Base-by-base conservation (phyloP, 148 eudicot genomes). In the Limonium bicolor region DNA sequence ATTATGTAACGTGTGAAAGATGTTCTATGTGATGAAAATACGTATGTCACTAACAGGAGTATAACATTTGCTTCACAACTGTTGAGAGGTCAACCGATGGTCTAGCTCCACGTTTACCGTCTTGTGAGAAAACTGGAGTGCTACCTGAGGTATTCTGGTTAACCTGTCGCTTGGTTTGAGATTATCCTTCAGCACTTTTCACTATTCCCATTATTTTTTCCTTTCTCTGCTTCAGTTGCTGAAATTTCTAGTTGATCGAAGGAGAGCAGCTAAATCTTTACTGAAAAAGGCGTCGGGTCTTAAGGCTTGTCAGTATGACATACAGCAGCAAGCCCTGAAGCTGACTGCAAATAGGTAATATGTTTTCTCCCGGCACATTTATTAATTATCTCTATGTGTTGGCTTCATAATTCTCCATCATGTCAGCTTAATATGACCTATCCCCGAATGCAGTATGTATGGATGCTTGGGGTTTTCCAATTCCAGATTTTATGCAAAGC, bases 401-500 rank as follows among this genome's bases (percentile, higher is more conserved):
- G 19, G 7, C 12, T 21, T 33, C 17, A 9, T n/a, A n/a, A n/a
- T n/a, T n/a, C n/a, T n/a, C n/a, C n/a, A n/a, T n/a, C n/a, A n/a
- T n/a, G n/a, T n/a, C n/a, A n/a, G n/a, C n/a, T n/a, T n/a, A n/a
- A n/a, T n/a, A n/a, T n/a, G n/a, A n/a, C n/a, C n/a, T 50, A 47
- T 36, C 62, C 55, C 38, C 27, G 40, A 26, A 18, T 73, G 64
- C 80, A 92, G 99, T 68, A 92, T 92, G 94, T 92, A 92, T 69
- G 99, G 99, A 57, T 92, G 99, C 66, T 68, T 92, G 46, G 99
- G 99, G 42, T 92, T 85, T 62, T 70, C 99, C 47, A 81, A 76
- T 66, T 92, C 95, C 54, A 78, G 99, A 68, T 92, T 92, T 65
- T 92, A 76, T 67, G 95, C 95, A 46, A 92, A 92, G 65, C 95